A percentile compares a stretch with the other conserved stretches of the same genome.
Evolutionary conservation across 768 basidiomycete genomes (phyloP).

Genomic region (Suillus placidus): DNA sequence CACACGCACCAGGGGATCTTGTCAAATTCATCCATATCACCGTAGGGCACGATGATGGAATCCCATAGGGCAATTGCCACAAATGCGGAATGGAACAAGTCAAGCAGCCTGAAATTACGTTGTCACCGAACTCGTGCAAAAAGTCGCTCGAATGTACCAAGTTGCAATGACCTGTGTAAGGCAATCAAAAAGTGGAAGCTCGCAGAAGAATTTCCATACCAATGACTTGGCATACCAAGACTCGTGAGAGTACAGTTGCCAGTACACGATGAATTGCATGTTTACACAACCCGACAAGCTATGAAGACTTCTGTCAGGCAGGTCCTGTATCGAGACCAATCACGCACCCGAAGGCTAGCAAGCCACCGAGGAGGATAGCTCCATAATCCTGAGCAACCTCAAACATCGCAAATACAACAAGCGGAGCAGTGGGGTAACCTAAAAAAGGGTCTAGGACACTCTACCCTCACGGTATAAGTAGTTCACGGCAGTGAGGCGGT

Average conservation of each 20-base stretch:
- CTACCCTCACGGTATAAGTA: background rate
- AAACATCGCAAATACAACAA: constrained; percentile 10
- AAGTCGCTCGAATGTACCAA: constrained; percentile 19
- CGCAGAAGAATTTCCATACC: constrained; percentile 15
- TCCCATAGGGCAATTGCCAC: constrained; percentile 26
- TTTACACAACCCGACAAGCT: constrained; percentile 31
- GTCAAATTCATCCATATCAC: constrained; percentile 14
- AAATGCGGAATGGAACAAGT: constrained; percentile 26
- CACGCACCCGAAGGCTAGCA: constrained; percentile 24
- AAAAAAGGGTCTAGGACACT: background rate
- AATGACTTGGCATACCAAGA: constrained; percentile 18
- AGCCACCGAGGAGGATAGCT: constrained; percentile 23
- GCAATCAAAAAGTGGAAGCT: background rate
- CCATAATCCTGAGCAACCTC: constrained; percentile 17
- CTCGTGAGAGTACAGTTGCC: constrained; percentile 19
- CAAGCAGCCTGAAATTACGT: constrained; percentile 21
- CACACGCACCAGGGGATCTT: constrained; percentile 25
- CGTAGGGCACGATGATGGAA: constrained; percentile 21
- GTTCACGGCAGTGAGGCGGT: background rate
- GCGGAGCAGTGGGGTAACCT: background rate
- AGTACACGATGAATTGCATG: constrained; percentile 29
- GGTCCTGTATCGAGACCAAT: background rate
- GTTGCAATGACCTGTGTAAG: constrained; percentile 19
- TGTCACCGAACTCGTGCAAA: background rate
- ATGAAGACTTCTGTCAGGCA: background rate